Base-by-base conservation (phyloP, 2,329 filamentous ascomycete species). In the Lasiodiplodia gonubiensis region DNA sequence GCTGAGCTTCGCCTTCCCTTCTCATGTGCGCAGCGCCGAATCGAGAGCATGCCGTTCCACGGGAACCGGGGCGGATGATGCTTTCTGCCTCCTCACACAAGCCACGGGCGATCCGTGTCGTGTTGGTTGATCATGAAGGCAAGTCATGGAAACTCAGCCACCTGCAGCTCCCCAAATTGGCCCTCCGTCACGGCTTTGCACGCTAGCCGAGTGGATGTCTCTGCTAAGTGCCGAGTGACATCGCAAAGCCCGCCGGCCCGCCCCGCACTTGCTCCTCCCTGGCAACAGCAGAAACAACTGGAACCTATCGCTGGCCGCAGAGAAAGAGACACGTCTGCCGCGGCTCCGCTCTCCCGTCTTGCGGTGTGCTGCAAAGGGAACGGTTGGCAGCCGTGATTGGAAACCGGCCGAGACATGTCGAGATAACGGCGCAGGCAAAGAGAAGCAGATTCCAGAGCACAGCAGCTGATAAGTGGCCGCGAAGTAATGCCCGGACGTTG, bases 51-150 rank as follows among this genome's bases (percentile, higher is more conserved):
- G 30, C 11, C 21, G 59, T 63, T 51, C 30, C 59, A 63, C 59
- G 35, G 16, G 18, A n/a, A 55, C 30, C 30, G 14, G 30, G 27
- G 23, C 30, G 14, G 23, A 30, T 23, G 35, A 37, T 55, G 25
- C 53, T 39, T 12, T n/a, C 23, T 48, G 21, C 33, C 14, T 23
- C 21, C 39, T 25, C 25, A 7, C 33, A 39, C 21, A 60, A 33
- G 42, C 59, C 42, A 37, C 42, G 30, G 37, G n/a, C 27, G 39
- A 51, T 51, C 57, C 27, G 59, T 33, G 30, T 63, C 59, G 59
- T 63, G 59, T 27, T 21, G 59, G 59, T 63, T 63, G 59, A 63
- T 63, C 59, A 61, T 51, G 57, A 37, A 35, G 25, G 42, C 42
- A 49, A 61, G 57, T 61, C 57, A 63, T 51, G n/a, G 59, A 51